Percentiles rank a stretch among this genome's conserved stretches.
These are phyloP conservation scores for Brassica rapa DNA, from an alignment of 345 rosid species.

Conservation along the genomic window DNA sequence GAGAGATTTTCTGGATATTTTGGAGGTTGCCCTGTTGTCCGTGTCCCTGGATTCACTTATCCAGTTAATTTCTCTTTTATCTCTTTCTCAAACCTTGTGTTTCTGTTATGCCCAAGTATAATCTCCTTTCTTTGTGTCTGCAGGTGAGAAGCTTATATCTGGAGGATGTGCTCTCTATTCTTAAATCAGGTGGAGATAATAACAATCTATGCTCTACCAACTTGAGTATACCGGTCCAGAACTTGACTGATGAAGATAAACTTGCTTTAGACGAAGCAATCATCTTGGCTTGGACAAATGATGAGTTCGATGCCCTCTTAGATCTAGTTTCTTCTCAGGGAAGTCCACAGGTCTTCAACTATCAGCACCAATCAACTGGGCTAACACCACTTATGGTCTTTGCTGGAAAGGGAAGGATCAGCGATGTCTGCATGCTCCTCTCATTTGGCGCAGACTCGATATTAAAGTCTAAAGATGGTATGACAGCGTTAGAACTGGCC, in stretches of 20 bases:
- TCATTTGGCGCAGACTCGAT: conserved; percentile 70
- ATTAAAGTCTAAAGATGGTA: conserved; percentile 58
- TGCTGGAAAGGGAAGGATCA: conserved; percentile 86
- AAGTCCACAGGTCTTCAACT: conserved; percentile 56
- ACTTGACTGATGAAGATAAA: conserved; percentile 62
- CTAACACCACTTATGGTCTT: conserved; percentile 85
- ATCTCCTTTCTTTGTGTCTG: conserved; percentile 34
- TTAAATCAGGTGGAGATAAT: conserved; percentile 57
- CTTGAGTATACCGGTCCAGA: conserved; percentile 42
- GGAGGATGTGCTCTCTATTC: conserved; percentile 80
- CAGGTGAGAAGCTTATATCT: conserved; percentile 74
- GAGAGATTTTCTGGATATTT: conserved; percentile 89
- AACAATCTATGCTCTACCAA: conserved; percentile 55
- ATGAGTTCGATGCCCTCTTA: conserved; percentile 77
- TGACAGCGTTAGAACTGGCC: conserved; percentile 70
- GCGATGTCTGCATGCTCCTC: conserved; percentile 83
- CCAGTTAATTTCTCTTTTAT: conserved; percentile 55
- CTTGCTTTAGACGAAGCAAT: conserved; percentile 82
- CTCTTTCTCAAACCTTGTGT: conserved; percentile 5
- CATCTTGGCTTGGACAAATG: conserved; percentile 70
- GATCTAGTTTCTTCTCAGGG: conserved; percentile 70
- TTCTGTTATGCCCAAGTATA: conserved; percentile 20
- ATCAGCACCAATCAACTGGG: conserved; percentile 75
- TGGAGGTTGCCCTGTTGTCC: conserved; percentile 90
- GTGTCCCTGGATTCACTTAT: conserved; percentile 89